Base-by-base conservation (phyloP, 2,329 filamentous ascomycete species). In the Venturia nashicola region DNA sequence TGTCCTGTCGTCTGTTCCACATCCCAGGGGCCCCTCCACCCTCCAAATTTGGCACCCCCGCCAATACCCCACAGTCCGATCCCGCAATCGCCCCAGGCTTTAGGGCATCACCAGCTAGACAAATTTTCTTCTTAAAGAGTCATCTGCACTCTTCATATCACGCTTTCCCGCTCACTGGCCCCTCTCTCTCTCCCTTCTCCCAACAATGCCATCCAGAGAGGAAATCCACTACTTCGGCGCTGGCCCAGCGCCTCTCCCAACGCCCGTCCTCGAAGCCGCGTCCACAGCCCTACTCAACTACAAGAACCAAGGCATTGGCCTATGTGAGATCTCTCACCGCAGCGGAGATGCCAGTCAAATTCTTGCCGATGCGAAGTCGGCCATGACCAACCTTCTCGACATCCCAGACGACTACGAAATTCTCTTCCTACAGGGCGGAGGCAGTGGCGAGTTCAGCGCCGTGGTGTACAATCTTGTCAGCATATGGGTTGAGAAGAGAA, bases 271-370 rank as follows among this genome's bases (percentile, higher is more conserved):
- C 61, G 85, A 94, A 74, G 81, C 80, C 55, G 91, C 90, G 61
- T 86, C 91, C 1, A 75, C 85, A 72, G 89, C 89, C 1, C 85
- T 97, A 5, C 76, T 96, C 68, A 89, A 97, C 80, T 96, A 86
- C 79, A 80, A 93, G 59, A 80, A 84, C 73, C 90, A 86, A 46
- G 93, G 93, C 65, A 82, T 97, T 63, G 91, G 91, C 62, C 83
- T 97, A 54, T 90, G 89, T 67, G 93, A 97, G 76, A 90, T 95
- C 74, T 93, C 89, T 11, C 93, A 97, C 75, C 89, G 93, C 68
- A 95, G 90, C 16, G 80, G 84, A 66, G 83, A 89, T 55, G 93
- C 93, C 34, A 83, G 85, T 67, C 83, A 86, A 67, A 91, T 97
- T 70, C 83, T 97, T 68, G 86, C 88, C 67, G 82, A 89, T 67